Evolutionary conservation across 768 basidiomycete genomes (phyloP).

Genomic region (Hydnum rufescens): DNA sequence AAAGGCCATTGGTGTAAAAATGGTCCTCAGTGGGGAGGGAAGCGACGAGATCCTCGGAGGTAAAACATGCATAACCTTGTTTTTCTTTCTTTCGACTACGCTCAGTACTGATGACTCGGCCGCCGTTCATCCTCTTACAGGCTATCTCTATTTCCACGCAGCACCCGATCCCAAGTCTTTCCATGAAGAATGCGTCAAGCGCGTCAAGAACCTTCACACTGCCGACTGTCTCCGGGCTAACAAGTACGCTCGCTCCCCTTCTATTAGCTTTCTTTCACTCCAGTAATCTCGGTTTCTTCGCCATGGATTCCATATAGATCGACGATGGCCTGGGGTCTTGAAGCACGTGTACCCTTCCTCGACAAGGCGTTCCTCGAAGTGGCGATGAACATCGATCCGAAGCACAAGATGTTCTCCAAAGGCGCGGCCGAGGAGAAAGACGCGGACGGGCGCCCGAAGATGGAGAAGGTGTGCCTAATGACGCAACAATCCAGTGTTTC

Average conservation of each 20-base stretch:
- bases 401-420: conserved; percentile 77
- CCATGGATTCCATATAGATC: conserved; percentile 31
- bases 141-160: conserved; percentile 98
- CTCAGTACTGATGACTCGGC: background rate
- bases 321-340: conserved; percentile 99
- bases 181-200: conserved; percentile 85
- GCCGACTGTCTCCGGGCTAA: conserved; percentile 95
- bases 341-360: conserved; percentile 95
- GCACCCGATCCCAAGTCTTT: conserved; percentile 76
- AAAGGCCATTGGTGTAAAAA: conserved; percentile 99
- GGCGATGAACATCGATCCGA: conserved; percentile 75
- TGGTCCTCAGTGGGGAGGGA: conserved; percentile 96
- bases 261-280: background rate
- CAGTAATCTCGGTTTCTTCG: conserved; percentile 3
- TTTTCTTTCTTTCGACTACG: background rate
- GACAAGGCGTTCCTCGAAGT: conserved; percentile 92
- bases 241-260: conserved; percentile 40
- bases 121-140: conserved; percentile 21
- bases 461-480: conserved; percentile 64
- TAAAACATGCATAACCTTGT: too few species aligned
- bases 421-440: conserved; percentile 55
- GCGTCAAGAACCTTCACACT: conserved; percentile 95
- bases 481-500: background rate
- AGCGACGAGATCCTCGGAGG: conserved; percentile 96
- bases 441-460: conserved; percentile 68